Base-by-base conservation (phyloP, 2,329 filamentous ascomycete genomes). In the Stenocarpella maydis region DNA sequence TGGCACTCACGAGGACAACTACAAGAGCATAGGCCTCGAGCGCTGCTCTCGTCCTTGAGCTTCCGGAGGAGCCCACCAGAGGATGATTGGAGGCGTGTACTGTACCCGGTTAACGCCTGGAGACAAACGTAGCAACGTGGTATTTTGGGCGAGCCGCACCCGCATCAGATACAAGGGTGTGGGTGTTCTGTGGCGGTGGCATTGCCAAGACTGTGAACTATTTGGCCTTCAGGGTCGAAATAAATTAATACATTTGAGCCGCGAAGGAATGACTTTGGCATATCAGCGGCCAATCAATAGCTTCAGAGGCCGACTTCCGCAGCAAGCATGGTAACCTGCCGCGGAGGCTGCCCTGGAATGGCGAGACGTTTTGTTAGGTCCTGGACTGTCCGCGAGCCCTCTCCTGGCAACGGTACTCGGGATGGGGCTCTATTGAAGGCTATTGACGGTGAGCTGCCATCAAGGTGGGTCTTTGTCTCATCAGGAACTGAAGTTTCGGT, bases 241-340 rank as follows among this genome's bases (percentile, higher is more conserved):
- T 61, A 61, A 61, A 61, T 19, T 61, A 61, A 47, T 37, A 63
- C 43, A 63, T 63, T n/a, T 63, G 43, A 63, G 43, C 41, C 58
- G 58, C 58, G 43, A 49, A 19, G 43, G 43, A 63, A 28, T 6
- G 43, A 37, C 12, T 37, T 21, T 24, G 43, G 43, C 58, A 49
- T 17, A 43, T 37, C 9, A n/a, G 52, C 10, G 28, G 28, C 58
- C 58, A 63, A 63, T 63, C 58, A 63, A 6, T 17, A 49, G 28
- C 41, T 21, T n/a, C 14, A 49, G 17, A 37, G 43, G 28, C 45
- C 43, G 26, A n/a, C 45, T 17, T 49, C 26, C 14, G 58, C 10
- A 34, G 43, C 10, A 49, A 43, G 58, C 58, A 43, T 63, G 49
- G 58, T 26, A 49, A 63, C 58, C 43, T 63, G 28, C 58, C 58